Evolutionary conservation across 176 grass and related monocot species (phyloP), one percentile per base, ranked within the genome.

Genomic region (Musa itinerans): DNA sequence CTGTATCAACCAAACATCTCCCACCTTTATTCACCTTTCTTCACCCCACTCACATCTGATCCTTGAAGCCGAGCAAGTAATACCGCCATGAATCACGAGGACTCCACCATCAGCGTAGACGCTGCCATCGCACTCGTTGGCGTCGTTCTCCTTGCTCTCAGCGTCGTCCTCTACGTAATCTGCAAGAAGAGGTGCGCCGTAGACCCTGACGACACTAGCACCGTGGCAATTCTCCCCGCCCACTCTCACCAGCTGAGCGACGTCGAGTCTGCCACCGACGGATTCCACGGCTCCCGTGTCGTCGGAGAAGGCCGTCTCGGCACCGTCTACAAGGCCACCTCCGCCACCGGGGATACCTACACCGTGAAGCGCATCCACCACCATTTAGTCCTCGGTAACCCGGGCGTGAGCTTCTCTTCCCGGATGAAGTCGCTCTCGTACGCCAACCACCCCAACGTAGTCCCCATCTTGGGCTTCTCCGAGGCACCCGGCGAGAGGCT

Each of bases 401-500:
- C 80, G 3, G 89, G 86, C n/a, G 82, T 83, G 23, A 77, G 84
- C 21, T 92, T 96, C 83, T 79, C 84, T 2, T 64, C 83, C 12
- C 69, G 72, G 13, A 63, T 89, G 25, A 83, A 87, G 27, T 89
- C 80, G 27, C 89, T 96, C 67, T 77, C 82, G 23, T 79, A 92
- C 53, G 84, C 83, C 1, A 66, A 73, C 50, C 89, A 92, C 72
- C 89, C 82, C 0, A 89, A 92, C 83, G 64, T 89, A 3, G 78
- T 84, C 54, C 71, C 82, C 7, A 55, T 87, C 27, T 50, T 89
- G 48, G 86, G 86, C 2, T 71, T 82, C 68, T 75, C 89, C 3
- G 92, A 96, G 76, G 92, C 86, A 5, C 92, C 89, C 5, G 89
- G 92, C 0, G 89, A 96, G 82, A 78, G 89, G 8, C 80, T 91